phyloP scores from a whole-genome alignment of 2,329 filamentous ascomycete species.

The Aspergillus novoparasiticus region DNA sequence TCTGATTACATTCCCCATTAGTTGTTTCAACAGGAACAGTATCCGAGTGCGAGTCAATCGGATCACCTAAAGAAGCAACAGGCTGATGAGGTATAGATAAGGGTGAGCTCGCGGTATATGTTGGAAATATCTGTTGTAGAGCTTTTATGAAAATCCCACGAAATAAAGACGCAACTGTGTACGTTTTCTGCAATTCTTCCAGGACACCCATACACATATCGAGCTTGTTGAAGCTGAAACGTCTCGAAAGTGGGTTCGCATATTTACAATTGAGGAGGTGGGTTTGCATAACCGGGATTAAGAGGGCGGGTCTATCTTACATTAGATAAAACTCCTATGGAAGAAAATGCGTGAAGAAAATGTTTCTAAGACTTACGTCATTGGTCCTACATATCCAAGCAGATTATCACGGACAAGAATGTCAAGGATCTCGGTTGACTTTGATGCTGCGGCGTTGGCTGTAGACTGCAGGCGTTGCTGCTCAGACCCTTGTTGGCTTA shows the following conservation, averaged over 20 bases:
- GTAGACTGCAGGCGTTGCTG: slow-evolving; percentile 23
- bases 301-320: slow-evolving; percentile 23
- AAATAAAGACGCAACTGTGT: slow-evolving; percentile 31
- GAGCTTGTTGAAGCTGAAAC: slow-evolving; percentile 34
- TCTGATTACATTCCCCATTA: neutral
- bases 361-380: slow-evolving; percentile 27
- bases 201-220: slow-evolving; percentile 36
- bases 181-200: slow-evolving; percentile 34
- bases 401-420: slow-evolving; percentile 22
- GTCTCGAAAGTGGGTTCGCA: slow-evolving; percentile 23
- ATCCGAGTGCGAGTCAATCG: neutral
- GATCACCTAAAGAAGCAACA: neutral
- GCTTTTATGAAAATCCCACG: slow-evolving; percentile 30
- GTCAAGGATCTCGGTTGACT: slow-evolving; percentile 27
- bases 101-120: neutral
- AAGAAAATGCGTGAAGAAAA: neutral
- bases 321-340: neutral
- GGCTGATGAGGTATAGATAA: neutral
- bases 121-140: slow-evolving; percentile 26
- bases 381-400: slow-evolving; percentile 23
- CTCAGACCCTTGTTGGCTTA: slow-evolving; percentile 18
- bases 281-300: slow-evolving; percentile 38
- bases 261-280: slow-evolving; percentile 34
- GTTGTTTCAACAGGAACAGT: neutral
- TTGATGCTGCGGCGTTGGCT: slow-evolving; percentile 20